Evolutionary conservation across 2,329 filamentous ascomycete genomes (phyloP), one percentile per base, ranked within the genome.

Genomic region (Ceratocystis smalleyi): DNA sequence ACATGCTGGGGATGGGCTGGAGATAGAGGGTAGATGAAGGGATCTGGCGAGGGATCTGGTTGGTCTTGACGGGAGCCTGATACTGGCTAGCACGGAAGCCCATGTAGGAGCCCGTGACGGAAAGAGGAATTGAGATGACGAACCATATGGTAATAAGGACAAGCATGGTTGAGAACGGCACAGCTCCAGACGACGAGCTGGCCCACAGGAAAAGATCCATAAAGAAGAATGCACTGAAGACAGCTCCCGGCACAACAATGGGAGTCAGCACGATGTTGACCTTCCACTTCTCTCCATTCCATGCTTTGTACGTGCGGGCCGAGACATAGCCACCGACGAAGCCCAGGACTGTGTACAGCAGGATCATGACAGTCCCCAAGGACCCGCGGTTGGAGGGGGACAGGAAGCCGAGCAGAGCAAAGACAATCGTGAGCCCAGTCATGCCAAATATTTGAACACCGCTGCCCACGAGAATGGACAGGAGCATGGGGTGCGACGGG

Each of bases 21-120:
- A 97, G 85, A 71, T 95, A 96, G 7, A 87, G 89, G 1, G 83
- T 84, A 59, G 85, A 82, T 0, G 89, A 90, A 10, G 94, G 94
- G 61, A 99, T 95, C 76, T 99, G 94, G 67, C 94, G 88, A 0
- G 94, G 94, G 68, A 99, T 99, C 77, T 99, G 94, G 80, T 99
- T 99, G 62, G 90, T 96, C 70, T 89, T 88, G 27, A 95, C 91
- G 0, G 94, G 92, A 1, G 90, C 77, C 71, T 91, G 84, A 63
- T 95, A 79, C 12, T 82, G 79, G 51, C 77, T 72, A 68, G 86
- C 83, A 68, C 87, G 89, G 80, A 97, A 97, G 40, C 91, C 94
- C 54, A 97, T 74, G 91, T 91, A 99, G 55, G 90, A 95, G 63
- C 94, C 94, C 6, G 84, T 86, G 67, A 96, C 82, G 32, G 91